Base-by-base conservation (phyloP, 371 early-diverging fungal species). In the Apophysomyces ossiformis region DNA sequence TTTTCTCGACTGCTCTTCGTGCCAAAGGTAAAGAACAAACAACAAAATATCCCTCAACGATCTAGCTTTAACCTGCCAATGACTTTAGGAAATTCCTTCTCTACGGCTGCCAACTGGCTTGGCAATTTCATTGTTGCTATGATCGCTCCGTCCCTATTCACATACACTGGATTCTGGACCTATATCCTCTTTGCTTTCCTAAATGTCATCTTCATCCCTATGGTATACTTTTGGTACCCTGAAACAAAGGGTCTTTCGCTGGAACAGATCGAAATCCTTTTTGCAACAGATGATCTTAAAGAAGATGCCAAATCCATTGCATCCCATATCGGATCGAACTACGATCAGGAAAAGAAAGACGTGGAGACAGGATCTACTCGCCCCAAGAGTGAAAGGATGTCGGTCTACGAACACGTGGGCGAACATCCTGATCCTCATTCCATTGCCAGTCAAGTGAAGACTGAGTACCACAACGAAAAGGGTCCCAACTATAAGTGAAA, bases 91-190 rank as follows among this genome's bases (percentile, higher is more conserved):
- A 79, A 79, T 68, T 76, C 76, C 0, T 76, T 82, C 68, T 76
- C 85, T 37, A 91, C 90, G 41, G 84, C 85, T 69, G 83, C 90
- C 76, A 89, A 91, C 85, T 91, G 89, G 89, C 71, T 77, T 68
- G 79, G 76, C 68, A 88, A 87, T 76, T 79, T 82, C 69, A 63
- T 77, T 59, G 83, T 82, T 7, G 78, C 83, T 18, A 69, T 69
- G 69, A 73, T 82, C 69, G 75, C 83, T 16, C 83, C 79, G 13
- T 76, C 79, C 21, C 62, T 77, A 8, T 81, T 81, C 57, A 62
- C 72, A 58, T 74, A 81, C 15, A 70, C 71, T 15, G 66, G 67
- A 32, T 81, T 67, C 57, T 81, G 81, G 81, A 76, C 77, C 15
- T 87, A 83, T 77, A 65, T 82, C 39, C 54, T 86, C 63, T 87